A percentile compares a stretch with the other conserved stretches of the same genome.
Evolutionary conservation across 1,139 yeast species (phyloP).

Genomic region (Saccharomyces hybrid): DNA sequence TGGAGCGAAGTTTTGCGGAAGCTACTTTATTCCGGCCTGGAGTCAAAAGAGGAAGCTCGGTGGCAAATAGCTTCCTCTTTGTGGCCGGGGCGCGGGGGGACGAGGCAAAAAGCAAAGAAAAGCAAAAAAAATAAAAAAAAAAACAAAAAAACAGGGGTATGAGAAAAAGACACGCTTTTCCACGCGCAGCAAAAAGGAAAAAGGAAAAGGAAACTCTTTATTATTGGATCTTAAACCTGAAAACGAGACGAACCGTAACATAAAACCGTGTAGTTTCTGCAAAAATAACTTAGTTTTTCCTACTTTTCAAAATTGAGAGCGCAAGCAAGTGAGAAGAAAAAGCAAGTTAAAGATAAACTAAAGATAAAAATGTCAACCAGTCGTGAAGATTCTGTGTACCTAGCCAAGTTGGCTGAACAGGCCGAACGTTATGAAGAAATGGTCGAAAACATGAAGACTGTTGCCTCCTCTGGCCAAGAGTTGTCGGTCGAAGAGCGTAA

Average conservation of each 20-base stretch:
- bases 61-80: background rate
- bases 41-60: slow-evolving; percentile 1
- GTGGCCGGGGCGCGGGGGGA: slow-evolving; percentile 4
- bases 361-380: slow-evolving; percentile 54
- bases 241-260: background rate
- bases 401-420: slow-evolving; percentile 98
- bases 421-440: slow-evolving; percentile 99
- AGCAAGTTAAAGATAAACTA: slow-evolving; percentile 1
- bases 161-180: background rate
- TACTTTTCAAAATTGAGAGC: background rate
- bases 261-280: background rate
- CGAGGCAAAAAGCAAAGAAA: slow-evolving; percentile 2
- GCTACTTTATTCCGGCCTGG: background rate
- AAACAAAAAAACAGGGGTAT: background rate
- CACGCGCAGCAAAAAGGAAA: background rate
- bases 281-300: background rate
- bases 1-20: background rate
- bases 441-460: slow-evolving; percentile 98
- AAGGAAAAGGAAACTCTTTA: background rate
- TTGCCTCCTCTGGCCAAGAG: slow-evolving; percentile 93
- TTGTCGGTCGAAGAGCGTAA: slow-evolving; percentile 97
- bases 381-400: slow-evolving; percentile 97
- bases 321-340: background rate
- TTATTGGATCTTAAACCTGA: background rate
- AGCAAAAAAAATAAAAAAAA: background rate